Evolutionary conservation across 2,329 filamentous ascomycete genomes (phyloP), one percentile per base, ranked within the genome.

Genomic region (Orbilia quercus): DNA sequence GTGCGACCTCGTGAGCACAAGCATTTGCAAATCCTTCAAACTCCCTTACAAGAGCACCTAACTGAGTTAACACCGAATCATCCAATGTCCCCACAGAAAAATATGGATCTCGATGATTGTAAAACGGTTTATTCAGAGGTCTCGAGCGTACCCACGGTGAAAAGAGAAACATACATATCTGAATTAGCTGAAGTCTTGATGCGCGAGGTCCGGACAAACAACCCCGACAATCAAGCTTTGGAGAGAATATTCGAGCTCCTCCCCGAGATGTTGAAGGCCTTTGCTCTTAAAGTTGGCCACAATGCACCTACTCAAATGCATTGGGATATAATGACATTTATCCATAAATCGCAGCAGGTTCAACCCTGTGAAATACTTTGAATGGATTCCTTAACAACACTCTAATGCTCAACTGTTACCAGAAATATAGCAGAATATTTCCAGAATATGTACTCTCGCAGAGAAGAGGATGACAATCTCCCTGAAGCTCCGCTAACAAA

Each of bases 221-320:
- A 44, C 7, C 42, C 1, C 14, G 62, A 66, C 20, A n/a, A 2
- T 12, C 1, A 34, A 2, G 16, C 6, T 7, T 3, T 58, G 12
- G 40, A 38, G 22, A 51, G 44, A 18, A n/a, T 59, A 31, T 53
- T 34, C 0, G 22, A 12, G 20, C n/a, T 45, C 45, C 34, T 71
- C 7, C 44, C 57, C 1, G 66, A 58, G 3, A 12, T 64, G 18
- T 34, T 71, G 0, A 71, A 53, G 25, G 31, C 50, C 12, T 71
- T 64, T 36, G 66, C 58, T 3, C 44, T 71, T 12, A 63, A 64
- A 45, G 3, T 64, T 38, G 66, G 57, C 6, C 18, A 71, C 40
- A 58, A 53, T 23, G 51, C 42, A 28, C 18, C 48, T 1, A 63
- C 28, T 7, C 58, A 53, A 14, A 58, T 53, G 23, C 58, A 71